These are phyloP conservation scores for Pseudocercospora musae DNA, from an alignment of 2,329 filamentous ascomycete genomes.

Conservation along the genomic window DNA sequence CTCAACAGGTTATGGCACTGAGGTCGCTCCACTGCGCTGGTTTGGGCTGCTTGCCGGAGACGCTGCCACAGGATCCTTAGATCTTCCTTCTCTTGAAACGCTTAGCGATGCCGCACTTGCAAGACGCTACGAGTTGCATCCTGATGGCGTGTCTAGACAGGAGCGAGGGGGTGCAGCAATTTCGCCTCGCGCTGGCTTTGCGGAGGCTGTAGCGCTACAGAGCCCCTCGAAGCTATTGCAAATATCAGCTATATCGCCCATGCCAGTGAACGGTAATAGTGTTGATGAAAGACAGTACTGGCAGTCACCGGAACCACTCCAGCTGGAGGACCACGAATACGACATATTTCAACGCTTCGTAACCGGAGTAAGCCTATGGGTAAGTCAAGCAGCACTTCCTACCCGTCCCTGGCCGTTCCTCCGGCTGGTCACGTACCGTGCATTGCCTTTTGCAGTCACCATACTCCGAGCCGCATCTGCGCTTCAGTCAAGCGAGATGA, in stretches of 20 bases:
- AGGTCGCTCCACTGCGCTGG: conserved; percentile 48
- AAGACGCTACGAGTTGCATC: conserved; percentile 23
- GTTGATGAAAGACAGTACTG: conserved; percentile 28
- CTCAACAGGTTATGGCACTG: conserved; percentile 33
- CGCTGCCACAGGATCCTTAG: conserved; percentile 33
- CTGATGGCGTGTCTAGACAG: conserved; percentile 11
- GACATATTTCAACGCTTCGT: conserved; percentile 42
- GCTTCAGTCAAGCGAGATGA: not conserved
- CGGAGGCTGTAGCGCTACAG: conserved; percentile 24
- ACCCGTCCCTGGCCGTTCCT: not conserved
- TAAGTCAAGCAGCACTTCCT: not conserved
- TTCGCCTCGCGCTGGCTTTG: conserved; percentile 14
- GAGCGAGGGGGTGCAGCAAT: conserved; percentile 6
- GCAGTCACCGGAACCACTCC: conserved; percentile 25
- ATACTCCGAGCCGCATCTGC: not conserved
- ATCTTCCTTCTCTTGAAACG: conserved; percentile 24
- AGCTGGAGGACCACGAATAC: conserved; percentile 38
- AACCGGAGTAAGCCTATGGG: conserved; percentile 37
- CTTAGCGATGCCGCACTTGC: conserved; percentile 26
- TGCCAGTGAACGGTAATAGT: conserved; percentile 12
- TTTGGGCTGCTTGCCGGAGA: conserved; percentile 49
- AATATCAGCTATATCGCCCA: conserved; percentile 24
- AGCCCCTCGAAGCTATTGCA: conserved; percentile 25
- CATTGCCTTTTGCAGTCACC: not conserved
- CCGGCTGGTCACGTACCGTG: not conserved